These are phyloP conservation scores for Aureobasidium sp. DNA, from an alignment of 2,329 filamentous ascomycete species.

Conservation along the genomic window DNA sequence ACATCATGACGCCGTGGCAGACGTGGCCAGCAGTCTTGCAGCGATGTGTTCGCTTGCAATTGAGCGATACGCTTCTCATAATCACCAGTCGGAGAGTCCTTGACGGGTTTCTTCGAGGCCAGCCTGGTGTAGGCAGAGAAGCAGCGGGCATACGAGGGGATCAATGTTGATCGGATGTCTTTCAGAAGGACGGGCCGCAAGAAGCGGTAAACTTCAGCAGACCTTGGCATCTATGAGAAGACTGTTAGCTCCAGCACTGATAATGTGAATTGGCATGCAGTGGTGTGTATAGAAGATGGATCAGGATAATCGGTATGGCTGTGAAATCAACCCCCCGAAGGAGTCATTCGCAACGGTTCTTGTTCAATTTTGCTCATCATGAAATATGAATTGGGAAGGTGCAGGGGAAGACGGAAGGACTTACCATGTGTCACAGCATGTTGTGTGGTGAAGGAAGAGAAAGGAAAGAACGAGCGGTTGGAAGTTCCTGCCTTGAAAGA, in stretches of 20 bases:
- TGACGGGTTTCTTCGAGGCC: constrained; percentile 8
- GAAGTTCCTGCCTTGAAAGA: constrained; percentile 4
- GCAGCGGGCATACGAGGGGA: constrained; percentile 40
- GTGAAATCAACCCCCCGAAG: constrained; percentile 45
- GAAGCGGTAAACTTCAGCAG: constrained; percentile 39
- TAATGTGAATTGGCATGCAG: constrained; percentile 31
- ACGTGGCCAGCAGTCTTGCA: constrained; percentile 50
- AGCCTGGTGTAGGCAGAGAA: constrained; percentile 32
- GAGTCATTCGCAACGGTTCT: constrained; percentile 65
- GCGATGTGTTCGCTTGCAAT: constrained; percentile 39
- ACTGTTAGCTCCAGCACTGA: constrained; percentile 16
- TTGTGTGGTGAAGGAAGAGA: not conserved
- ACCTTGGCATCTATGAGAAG: constrained; percentile 36
- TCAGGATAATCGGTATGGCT: constrained; percentile 29
- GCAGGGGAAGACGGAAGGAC: not conserved
- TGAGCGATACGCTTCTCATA: constrained; percentile 46
- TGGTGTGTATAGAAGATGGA: constrained; percentile 3
- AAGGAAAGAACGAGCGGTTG: not conserved
- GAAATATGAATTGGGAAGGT: not conserved
- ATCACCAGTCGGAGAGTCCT: constrained; percentile 27
- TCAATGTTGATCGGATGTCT: constrained; percentile 28
- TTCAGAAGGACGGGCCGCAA: constrained; percentile 48
- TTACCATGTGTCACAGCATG: constrained; percentile 10
- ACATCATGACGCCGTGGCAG: constrained; percentile 20
- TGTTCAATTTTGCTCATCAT: constrained; percentile 21